Base-by-base conservation (phyloP, 2,329 filamentous ascomycete species). In the Nothomitra cinnamomea region DNA sequence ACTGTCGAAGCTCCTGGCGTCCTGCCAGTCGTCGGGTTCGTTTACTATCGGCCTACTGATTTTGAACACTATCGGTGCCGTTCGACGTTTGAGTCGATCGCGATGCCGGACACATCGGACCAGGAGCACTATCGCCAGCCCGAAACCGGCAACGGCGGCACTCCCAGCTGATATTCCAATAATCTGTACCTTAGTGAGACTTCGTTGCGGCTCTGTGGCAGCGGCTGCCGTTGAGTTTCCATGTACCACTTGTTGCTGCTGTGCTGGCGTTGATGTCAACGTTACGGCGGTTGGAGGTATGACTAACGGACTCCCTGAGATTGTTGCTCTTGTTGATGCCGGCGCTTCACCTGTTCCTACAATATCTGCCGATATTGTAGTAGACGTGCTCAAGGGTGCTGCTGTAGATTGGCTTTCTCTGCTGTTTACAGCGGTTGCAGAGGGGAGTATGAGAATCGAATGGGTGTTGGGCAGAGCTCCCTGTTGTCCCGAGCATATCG, bases 111-210 rank as follows among this genome's bases (percentile, higher is more conserved):
- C 56, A 51, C 63, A 63, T 58, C 64, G 57, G 48, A 66, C 60
- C 47, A 68, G 55, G 10, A 67, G 54, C 13, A 79, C 70, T 12
- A 75, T 61, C 3, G 67, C 69, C 25, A 78, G 60, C 4, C 70
- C 73, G 17, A 82, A 58, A 3, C 71, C 63, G 2, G 73, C 65
- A 1, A 71, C 72, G 3, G 72, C 74, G 3, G 72, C 69, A 10
- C 72, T 68, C 4, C 77, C 80, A 2, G 79, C 67, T 1, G 73
- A 68, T 55, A 84, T 79, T 5, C 79, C 80, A 17, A 72, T 72
- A 48, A 82, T 71, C 57, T 80, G 75, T 2, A 65, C 65, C 5
- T 66, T 67, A 21, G 61, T 62, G 35, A 71, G 62, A n/a, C 58
- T 12, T 13, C 25, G 3, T 35, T 24, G 13, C n/a, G 10, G 25